Evolutionary conservation across 495 filamentous ascomycete species (phyloP), one percentile per base, ranked within the genome.

Genomic region (Neohortaea acidophila): DNA sequence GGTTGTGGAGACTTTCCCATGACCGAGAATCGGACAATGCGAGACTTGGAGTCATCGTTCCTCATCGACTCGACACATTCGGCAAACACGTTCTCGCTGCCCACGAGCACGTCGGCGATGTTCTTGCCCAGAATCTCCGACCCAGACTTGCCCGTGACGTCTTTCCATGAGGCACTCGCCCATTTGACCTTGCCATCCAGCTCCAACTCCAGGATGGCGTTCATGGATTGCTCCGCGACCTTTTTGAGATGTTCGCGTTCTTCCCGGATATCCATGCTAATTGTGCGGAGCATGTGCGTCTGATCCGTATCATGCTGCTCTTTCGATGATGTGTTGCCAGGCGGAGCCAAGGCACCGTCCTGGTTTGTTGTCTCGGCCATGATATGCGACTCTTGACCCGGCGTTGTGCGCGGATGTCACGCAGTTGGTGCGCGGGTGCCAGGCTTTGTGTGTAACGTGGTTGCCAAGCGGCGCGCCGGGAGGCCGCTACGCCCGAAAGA

Each of bases 101-200:
- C 81, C 36, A 91, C 60, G 21, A 94, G 63, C 15, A 96, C 54
- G 25, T 94, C 81, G 21, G 81, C 69, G 44, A 97, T 84, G 33
- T 77, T 62, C 35, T 70, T 79, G 33, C 81, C 81, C 36, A 79
- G 65, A 34, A 94, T 76, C 10, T 77, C 69, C 12, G 79, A 73
- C 13, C 74, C 72, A 28, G 68, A 51, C 3, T 81, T 84, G 33
- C 89, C 89, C 32, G 96, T 77, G 30, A 97, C 81, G 51, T 93
- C 84, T 40, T 72, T 72, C 89, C 89, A 97, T n/a, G 86, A 92
- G 7, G 84, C 81, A 59, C 87, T 96, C 41, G 89, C 86, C 84
- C 91, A 96, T 53, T 81, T 74, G 49, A 97, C 79, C 26, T 70
- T 77, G 33, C 83, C 83, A 49, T 92, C 81, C 33, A 96, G 66